phyloP scores from a whole-genome alignment of 164 flowering plant species.

The Vitis amurensis region DNA sequence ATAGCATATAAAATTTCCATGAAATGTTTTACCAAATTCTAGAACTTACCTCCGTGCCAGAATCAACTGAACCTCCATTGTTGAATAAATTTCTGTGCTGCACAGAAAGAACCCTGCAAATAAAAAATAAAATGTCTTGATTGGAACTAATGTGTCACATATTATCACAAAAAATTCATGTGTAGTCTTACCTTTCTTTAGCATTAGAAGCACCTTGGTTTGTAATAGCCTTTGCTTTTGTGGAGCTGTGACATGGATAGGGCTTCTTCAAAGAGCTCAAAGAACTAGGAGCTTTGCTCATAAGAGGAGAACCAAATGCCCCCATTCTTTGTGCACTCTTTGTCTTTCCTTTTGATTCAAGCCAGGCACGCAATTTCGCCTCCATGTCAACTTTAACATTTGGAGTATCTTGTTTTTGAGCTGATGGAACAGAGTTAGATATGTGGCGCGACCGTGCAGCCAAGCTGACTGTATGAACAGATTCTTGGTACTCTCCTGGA shows the following conservation, averaged over 20 bases:
- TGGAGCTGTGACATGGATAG: constrained; percentile 23
- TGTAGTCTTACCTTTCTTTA: constrained; percentile 47
- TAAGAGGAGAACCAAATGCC: constrained; percentile 44
- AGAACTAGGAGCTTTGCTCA: constrained; percentile 48
- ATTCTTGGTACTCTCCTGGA: constrained; percentile 91
- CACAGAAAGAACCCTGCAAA: constrained; percentile 24
- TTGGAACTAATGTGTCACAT: not conserved
- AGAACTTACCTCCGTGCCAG: constrained; percentile 36
- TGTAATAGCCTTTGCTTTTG: constrained; percentile 32
- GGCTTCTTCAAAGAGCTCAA: constrained; percentile 39
- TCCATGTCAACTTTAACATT: constrained; percentile 78
- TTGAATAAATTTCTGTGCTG: constrained; percentile 28
- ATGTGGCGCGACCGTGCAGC: constrained; percentile 79
- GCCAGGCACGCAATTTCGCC: constrained; percentile 82
- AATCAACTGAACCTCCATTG: constrained; percentile 20
- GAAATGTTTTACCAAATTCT: not conserved
- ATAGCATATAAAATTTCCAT: not conserved
- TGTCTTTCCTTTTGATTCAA: constrained; percentile 90
- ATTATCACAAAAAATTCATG: not conserved
- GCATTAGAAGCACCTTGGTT: constrained; percentile 11
- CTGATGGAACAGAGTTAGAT: constrained; percentile 55
- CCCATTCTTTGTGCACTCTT: constrained; percentile 51
- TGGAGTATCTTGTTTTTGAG: constrained; percentile 56
- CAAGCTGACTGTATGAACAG: constrained; percentile 84
- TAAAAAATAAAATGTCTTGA: not conserved